Conservation (phyloP, 345 rosid genomes). For the Eucalyptus brandiana region DNA sequence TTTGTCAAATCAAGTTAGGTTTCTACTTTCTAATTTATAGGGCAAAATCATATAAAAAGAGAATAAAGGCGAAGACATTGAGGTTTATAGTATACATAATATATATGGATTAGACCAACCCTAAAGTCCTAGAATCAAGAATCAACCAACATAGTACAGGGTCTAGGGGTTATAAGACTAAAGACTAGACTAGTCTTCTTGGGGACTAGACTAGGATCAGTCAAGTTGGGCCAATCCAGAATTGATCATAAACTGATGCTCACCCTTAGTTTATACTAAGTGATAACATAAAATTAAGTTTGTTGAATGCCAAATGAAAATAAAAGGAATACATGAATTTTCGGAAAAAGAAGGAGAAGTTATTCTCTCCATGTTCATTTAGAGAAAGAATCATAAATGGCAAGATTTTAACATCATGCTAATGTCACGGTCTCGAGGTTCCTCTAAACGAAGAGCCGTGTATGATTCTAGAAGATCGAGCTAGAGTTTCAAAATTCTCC, state of each 20-base stretch:
- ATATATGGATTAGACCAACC: too few relatives aligned
- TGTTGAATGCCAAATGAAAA: background rate
- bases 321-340: background rate
- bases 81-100: too few relatives aligned
- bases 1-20: too few relatives aligned
- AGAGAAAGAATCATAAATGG: background rate
- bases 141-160: accelerated
- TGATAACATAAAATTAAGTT: background rate
- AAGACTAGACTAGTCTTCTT: accelerated
- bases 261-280: background rate
- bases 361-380: background rate
- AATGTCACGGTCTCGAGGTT: background rate
- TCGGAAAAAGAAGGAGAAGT: background rate
- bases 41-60: too few relatives aligned
- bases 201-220: accelerated
- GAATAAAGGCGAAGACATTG: too few relatives aligned
- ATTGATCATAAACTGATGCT: too few relatives aligned
- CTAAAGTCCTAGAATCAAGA: too few relatives aligned
- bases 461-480: background rate
- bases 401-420: background rate
- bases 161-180: too few relatives aligned
- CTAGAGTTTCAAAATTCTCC: background rate
- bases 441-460: background rate
- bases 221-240: accelerated
- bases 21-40: too few relatives aligned